These are phyloP conservation scores for bread wheat (Triticum aestivum) DNA, from an alignment of 176 grass and related monocot species.

Conservation along the genomic window DNA sequence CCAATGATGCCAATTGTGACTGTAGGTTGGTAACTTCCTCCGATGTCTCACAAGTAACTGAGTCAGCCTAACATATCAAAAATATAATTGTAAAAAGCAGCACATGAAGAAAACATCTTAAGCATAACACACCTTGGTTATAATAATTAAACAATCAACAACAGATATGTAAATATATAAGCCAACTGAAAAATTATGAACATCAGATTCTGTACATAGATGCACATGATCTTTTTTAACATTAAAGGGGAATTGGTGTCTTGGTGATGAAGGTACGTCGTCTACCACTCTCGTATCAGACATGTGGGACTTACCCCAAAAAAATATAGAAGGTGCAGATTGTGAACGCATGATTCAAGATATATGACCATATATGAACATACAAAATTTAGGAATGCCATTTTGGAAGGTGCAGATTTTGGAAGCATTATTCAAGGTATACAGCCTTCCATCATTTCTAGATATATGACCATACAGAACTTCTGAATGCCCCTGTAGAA, in stretches of 20 bases:
- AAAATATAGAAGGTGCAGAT: background rate
- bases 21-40: slow-evolving; percentile 44
- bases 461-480: background rate
- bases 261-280: too few species aligned
- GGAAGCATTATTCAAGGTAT: background rate
- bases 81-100: slow-evolving; percentile 30
- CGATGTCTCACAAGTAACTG: slow-evolving; percentile 57
- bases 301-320: background rate
- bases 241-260: too few species aligned
- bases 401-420: background rate
- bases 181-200: background rate
- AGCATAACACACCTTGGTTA: background rate
- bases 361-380: background rate
- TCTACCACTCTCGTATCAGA: too few species aligned
- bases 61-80: slow-evolving; percentile 45
- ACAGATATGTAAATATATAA: background rate
- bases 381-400: background rate
- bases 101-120: background rate
- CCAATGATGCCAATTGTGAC: slow-evolving; percentile 54
- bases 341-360: too few species aligned
- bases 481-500: background rate
- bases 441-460: background rate
- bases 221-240: background rate
- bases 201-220: slow-evolving; percentile 6
- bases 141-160: background rate